Conservation (phyloP, 208 protist genomes). For the Crithidia bombi region DNA sequence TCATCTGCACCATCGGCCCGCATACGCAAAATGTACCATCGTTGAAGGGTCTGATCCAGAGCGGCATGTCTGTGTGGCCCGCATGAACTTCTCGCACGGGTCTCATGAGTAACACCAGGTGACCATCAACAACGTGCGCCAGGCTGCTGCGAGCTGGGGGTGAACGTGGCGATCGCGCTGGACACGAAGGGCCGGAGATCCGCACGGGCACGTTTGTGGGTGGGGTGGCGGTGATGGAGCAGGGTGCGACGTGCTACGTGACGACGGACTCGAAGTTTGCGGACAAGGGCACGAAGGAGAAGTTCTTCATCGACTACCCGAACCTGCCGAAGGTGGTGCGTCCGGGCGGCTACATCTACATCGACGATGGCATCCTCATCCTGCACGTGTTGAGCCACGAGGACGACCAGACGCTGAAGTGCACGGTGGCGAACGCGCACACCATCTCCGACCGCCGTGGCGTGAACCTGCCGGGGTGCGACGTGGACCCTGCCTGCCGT, state of each 20-base stretch:
- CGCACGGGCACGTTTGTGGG: conserved; percentile 92
- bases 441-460: conserved; percentile 85
- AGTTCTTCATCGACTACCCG: conserved; percentile 94
- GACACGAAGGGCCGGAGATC: conserved; percentile 98
- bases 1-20: conserved; percentile 98
- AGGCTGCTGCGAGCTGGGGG: conserved; percentile 85
- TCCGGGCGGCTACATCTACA: conserved; percentile 90
- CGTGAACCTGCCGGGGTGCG: conserved; percentile 88
- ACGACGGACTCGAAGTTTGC: conserved; percentile 89
- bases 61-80: conserved; percentile 97
- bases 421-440: conserved; percentile 83
- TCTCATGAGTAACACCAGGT: conserved; percentile 95
- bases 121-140: conserved; percentile 95
- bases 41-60: conserved; percentile 92
- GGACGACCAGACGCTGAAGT: conserved; percentile 77
- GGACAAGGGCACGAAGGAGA: conserved; percentile 77
- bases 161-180: conserved; percentile 94
- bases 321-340: conserved; percentile 82
- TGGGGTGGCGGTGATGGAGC: conserved; percentile 66
- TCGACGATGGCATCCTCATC: conserved; percentile 97
- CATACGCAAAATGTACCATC: conserved; percentile 94
- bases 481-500: conserved; percentile 90
- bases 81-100: conserved; percentile 99
- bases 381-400: conserved; percentile 83
- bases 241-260: conserved; percentile 83